Evolutionary conservation across 345 rosid genomes (phyloP).

Genomic region (Syzygium oleosum): DNA sequence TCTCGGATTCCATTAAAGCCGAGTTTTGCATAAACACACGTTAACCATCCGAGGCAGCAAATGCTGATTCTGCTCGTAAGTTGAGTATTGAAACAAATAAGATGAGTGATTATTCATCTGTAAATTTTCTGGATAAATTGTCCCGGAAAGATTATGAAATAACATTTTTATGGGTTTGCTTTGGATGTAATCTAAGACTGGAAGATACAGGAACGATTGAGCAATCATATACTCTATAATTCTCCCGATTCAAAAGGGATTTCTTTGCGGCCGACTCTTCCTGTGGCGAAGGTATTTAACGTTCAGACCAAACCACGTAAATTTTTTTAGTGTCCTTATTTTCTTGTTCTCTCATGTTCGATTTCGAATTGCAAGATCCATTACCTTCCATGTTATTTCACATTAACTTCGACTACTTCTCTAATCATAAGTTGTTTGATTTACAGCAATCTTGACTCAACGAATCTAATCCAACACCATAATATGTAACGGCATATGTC

Average conservation of each 20-base stretch:
- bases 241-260: background rate
- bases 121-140: background rate
- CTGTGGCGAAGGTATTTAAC: background rate
- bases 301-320: fast-evolving
- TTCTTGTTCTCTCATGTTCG: background rate
- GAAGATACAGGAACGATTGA: too few relatives aligned
- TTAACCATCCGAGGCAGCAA: background rate
- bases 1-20: too few relatives aligned
- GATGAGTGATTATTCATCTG: background rate
- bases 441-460: background rate
- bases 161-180: too few relatives aligned
- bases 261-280: background rate
- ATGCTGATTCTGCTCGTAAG: background rate
- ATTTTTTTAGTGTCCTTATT: background rate
- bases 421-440: background rate
- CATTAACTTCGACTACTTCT: background rate
- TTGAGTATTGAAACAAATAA: background rate
- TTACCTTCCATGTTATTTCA: background rate
- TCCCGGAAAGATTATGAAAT: background rate
- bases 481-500: background rate
- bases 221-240: too few relatives aligned
- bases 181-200: background rate
- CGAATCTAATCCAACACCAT: background rate
- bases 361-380: background rate
- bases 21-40: background rate